These are phyloP conservation scores for Russula abietina DNA, from an alignment of 768 basidiomycete species.

Conservation along the genomic window DNA sequence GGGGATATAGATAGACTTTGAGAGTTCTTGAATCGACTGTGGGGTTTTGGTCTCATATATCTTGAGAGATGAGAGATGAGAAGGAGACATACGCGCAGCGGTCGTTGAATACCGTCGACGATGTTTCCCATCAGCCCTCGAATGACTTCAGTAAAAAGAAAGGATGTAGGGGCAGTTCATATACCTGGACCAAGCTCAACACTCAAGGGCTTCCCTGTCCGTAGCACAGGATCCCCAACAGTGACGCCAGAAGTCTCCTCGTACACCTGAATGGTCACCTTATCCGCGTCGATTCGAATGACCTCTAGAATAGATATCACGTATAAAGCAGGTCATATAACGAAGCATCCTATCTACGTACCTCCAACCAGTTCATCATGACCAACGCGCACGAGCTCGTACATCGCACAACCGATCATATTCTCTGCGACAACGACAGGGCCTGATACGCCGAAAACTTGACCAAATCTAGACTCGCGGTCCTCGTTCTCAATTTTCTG, in stretches of 20 bases:
- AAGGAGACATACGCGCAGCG: slow-evolving; percentile 59
- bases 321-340: neutral
- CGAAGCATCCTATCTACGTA: slow-evolving; percentile 33
- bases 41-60: slow-evolving; percentile 7
- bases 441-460: slow-evolving; percentile 93
- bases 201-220: slow-evolving; percentile 95
- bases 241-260: slow-evolving; percentile 99
- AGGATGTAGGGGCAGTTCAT: slow-evolving; percentile 26
- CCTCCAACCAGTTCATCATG: slow-evolving; percentile 98
- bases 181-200: slow-evolving; percentile 95
- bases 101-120: slow-evolving; percentile 94
- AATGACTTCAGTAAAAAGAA: slow-evolving; percentile 7
- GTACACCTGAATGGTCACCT: slow-evolving; percentile 98
- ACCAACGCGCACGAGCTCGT: slow-evolving; percentile 95
- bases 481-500: slow-evolving; percentile 89
- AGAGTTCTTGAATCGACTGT: slow-evolving; percentile 88
- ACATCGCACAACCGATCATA: slow-evolving; percentile 95
- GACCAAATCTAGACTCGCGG: slow-evolving; percentile 77
- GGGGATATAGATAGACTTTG: slow-evolving; percentile 99
- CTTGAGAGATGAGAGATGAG: slow-evolving; percentile 8
- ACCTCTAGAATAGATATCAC: slow-evolving; percentile 64
- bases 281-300: slow-evolving; percentile 96
- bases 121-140: slow-evolving; percentile 98
- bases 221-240: slow-evolving; percentile 94
- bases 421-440: slow-evolving; percentile 98